phyloP scores from a whole-genome alignment of 2,329 filamentous ascomycete genomes.

The Monosporascus sp. region DNA sequence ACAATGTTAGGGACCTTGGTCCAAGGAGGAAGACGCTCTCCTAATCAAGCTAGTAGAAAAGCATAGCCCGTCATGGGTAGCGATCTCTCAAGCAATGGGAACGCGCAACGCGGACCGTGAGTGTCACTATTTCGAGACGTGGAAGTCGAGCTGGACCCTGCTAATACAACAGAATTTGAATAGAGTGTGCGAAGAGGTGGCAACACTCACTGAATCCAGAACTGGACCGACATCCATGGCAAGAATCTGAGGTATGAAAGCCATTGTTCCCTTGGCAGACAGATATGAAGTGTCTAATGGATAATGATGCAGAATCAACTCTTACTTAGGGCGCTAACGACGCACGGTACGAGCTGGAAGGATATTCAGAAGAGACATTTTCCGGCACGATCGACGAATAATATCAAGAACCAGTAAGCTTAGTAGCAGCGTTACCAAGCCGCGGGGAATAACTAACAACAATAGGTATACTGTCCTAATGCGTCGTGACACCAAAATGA shows the following conservation, averaged over 20 bases:
- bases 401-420: slow-evolving; percentile 1
- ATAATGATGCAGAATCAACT: background rate
- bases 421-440: background rate
- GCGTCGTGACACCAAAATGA: background rate
- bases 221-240: background rate
- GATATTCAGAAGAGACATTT: slow-evolving; percentile 1
- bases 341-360: slow-evolving; percentile 1
- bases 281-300: background rate
- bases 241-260: background rate
- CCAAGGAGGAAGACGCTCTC: slow-evolving; percentile 1
- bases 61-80: slow-evolving; percentile 1
- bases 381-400: background rate
- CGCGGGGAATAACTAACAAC: background rate
- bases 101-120: slow-evolving; percentile 1
- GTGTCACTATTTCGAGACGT: background rate
- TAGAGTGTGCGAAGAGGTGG: slow-evolving; percentile 1
- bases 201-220: slow-evolving; percentile 1
- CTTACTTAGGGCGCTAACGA: background rate
- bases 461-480: slow-evolving; percentile 1
- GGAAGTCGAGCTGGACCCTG: too few species aligned
- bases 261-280: background rate
- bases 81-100: slow-evolving; percentile 1
- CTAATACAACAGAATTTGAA: background rate
- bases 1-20: background rate
- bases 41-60: background rate